Conservation (phyloP, 805 yeast genomes). For the Cyberlindnera saturnus region DNA sequence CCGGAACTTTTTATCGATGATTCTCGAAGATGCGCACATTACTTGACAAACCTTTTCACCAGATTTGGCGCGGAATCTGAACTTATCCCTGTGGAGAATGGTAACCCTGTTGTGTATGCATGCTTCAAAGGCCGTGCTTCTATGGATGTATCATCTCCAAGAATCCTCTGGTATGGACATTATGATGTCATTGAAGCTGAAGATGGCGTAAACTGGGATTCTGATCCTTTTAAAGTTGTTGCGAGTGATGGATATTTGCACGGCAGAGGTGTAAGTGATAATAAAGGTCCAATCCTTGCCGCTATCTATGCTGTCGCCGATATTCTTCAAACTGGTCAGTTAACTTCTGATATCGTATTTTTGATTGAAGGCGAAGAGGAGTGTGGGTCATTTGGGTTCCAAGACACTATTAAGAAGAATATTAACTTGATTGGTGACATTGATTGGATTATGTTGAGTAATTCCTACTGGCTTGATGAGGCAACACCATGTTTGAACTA, state of each 20-base stretch:
- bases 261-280: slow-evolving; percentile 92
- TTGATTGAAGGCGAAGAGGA: slow-evolving; percentile 95
- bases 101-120: slow-evolving; percentile 84
- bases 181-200: slow-evolving; percentile 89
- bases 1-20: slow-evolving; percentile 69
- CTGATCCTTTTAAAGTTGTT: slow-evolving; percentile 72
- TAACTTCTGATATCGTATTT: slow-evolving; percentile 72
- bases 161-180: slow-evolving; percentile 89
- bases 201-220: slow-evolving; percentile 56
- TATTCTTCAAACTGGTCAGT: slow-evolving; percentile 40
- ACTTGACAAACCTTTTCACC: slow-evolving; percentile 53
- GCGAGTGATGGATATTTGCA: slow-evolving; percentile 80
- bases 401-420: slow-evolving; percentile 51
- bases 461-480: slow-evolving; percentile 93
- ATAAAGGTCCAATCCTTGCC: slow-evolving; percentile 89
- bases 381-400: slow-evolving; percentile 83
- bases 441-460: slow-evolving; percentile 86
- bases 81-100: slow-evolving; percentile 65
- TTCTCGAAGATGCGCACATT: slow-evolving; percentile 82
- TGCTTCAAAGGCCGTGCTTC: slow-evolving; percentile 41
- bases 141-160: slow-evolving; percentile 21
- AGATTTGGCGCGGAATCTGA: slow-evolving; percentile 67
- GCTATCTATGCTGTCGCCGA: slow-evolving; percentile 84
- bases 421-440: slow-evolving; percentile 55
- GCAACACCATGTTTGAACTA: slow-evolving; percentile 86